Conservation (phyloP, 805 yeast genomes). For the Candida railenensis region DNA sequence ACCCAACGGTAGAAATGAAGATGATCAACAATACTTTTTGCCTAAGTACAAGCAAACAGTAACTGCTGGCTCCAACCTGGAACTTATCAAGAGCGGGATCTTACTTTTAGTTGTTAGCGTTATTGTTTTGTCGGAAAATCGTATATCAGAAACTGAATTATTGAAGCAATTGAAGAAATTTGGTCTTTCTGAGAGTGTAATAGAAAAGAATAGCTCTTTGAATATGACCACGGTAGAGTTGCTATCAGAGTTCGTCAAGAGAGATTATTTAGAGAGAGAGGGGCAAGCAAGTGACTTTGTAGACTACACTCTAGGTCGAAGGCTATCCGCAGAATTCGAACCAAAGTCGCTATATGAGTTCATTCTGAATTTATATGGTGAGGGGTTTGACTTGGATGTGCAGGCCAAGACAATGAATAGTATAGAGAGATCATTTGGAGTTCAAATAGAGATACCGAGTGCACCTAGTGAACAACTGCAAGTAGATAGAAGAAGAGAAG, state of each 20-base stretch:
- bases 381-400: constrained; percentile 18
- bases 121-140: constrained; percentile 31
- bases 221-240: constrained; percentile 21
- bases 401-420: constrained; percentile 19
- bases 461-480: background rate
- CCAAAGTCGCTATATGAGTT: constrained; percentile 27
- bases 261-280: constrained; percentile 27
- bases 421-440: constrained; percentile 24
- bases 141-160: constrained; percentile 26
- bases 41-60: constrained; percentile 17
- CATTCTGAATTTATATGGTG: constrained; percentile 24
- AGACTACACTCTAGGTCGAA: constrained; percentile 30
- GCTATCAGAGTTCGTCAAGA: constrained; percentile 24
- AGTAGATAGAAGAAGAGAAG: background rate
- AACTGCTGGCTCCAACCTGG: constrained; percentile 22
- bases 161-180: constrained; percentile 19
- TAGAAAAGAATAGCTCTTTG: constrained; percentile 17
- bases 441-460: constrained; percentile 2
- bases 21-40: constrained; percentile 20
- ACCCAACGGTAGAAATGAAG: constrained; percentile 8
- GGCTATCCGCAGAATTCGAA: constrained; percentile 31
- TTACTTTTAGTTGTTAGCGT: constrained; percentile 26
- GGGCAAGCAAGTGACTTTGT: constrained; percentile 10
- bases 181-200: constrained; percentile 24
- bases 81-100: constrained; percentile 31